Percentiles rank a stretch among this genome's conserved stretches.
Conservation (phyloP, 2,329 filamentous ascomycete genomes). For the Aschersonia sp. region DNA sequence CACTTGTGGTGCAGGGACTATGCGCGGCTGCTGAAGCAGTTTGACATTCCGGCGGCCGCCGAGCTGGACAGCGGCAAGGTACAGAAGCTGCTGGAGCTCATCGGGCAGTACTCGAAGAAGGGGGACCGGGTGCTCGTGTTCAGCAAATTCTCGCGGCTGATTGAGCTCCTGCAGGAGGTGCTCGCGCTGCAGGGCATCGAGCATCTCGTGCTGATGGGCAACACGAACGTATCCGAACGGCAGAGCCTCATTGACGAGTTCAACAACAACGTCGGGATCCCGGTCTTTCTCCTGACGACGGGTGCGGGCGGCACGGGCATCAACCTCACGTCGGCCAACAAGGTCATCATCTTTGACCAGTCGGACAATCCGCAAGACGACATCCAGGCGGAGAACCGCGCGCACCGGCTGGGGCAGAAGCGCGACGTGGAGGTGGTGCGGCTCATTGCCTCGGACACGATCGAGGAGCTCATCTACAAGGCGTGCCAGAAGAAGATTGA, state of each 20-base stretch:
- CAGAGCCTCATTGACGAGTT: constrained; percentile 84
- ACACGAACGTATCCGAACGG: constrained; percentile 66
- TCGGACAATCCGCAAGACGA: constrained; percentile 98
- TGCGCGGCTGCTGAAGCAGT: constrained; percentile 30
- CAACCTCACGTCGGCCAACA: constrained; percentile 90
- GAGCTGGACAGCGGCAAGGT: constrained; percentile 68
- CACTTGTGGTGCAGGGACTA: constrained; percentile 52
- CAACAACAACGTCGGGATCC: constrained; percentile 58
- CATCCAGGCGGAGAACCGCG: constrained; percentile 93
- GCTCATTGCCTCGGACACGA: constrained; percentile 65
- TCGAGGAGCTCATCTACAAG: constrained; percentile 87
- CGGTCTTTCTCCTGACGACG: constrained; percentile 85
- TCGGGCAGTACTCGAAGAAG: constrained; percentile 58
- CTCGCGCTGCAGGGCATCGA: constrained; percentile 57
- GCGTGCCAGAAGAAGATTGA: constrained; percentile 87
- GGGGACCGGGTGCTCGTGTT: constrained; percentile 85
- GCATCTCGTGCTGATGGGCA: constrained; percentile 78
- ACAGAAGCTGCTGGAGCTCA: constrained; percentile 59
- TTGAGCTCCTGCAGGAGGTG: constrained; percentile 79
- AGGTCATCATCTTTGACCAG: constrained; percentile 93
- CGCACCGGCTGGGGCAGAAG: constrained; percentile 85
- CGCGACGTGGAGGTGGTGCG: constrained; percentile 81
- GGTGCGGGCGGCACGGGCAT: constrained; percentile 94
- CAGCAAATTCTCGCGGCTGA: constrained; percentile 81
- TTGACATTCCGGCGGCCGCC: constrained; percentile 36